These are phyloP conservation scores for Vitis hybrid DNA, from an alignment of 177 flowering plant genomes.

Conservation along the genomic window DNA sequence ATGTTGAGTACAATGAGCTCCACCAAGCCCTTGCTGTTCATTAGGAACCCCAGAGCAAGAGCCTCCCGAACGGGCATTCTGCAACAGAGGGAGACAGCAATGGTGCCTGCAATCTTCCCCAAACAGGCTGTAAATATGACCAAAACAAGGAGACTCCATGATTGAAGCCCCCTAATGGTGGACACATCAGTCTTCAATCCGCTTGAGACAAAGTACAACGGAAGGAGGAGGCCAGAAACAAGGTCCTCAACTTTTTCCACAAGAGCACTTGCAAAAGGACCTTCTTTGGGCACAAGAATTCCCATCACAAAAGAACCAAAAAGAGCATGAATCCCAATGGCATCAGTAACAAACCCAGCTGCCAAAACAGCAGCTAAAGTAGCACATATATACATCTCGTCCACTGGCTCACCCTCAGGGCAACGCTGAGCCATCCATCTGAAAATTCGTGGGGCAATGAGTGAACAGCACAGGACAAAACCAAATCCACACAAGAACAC, in stretches of 20 bases:
- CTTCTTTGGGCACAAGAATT: conserved; percentile 61
- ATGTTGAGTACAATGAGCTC: conserved; percentile 72
- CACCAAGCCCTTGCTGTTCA: conserved; percentile 70
- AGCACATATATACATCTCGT: conserved; percentile 54
- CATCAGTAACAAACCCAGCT: conserved; percentile 56
- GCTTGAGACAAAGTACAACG: conserved; percentile 65
- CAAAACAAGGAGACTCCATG: conserved; percentile 62
- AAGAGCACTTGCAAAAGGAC: conserved; percentile 59
- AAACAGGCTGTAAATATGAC: conserved; percentile 61
- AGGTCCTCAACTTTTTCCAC: conserved; percentile 74
- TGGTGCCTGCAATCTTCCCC: conserved; percentile 63
- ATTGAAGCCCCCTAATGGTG: conserved; percentile 53
- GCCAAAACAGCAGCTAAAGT: conserved; percentile 50
- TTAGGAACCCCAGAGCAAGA: conserved; percentile 54
- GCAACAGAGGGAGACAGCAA: conserved; percentile 38
- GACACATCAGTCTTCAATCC: conserved; percentile 64
- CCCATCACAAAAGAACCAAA: conserved; percentile 73
- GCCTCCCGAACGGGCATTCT: conserved; percentile 45
- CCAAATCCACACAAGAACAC: conserved; percentile 45
- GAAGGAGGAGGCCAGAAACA: conserved; percentile 60
- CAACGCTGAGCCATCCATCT: conserved; percentile 46
- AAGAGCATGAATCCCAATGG: conserved; percentile 66
- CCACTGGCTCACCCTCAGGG: conserved; percentile 60
- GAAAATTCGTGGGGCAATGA: conserved; percentile 39
- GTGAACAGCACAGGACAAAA: conserved; percentile 27